phyloP scores from a whole-genome alignment of 169 alveolate species.

The Plasmodium blacklocki region DNA sequence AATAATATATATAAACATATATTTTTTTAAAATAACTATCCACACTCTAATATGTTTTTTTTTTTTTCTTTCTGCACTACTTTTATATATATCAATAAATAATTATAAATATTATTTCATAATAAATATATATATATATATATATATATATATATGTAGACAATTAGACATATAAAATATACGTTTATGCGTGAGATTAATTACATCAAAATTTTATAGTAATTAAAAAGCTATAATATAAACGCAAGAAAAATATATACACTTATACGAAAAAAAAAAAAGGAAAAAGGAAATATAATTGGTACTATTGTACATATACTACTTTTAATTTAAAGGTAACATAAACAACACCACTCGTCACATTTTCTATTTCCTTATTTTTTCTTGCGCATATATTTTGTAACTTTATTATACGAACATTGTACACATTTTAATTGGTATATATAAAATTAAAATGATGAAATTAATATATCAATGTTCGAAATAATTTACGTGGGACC shows the following conservation, averaged over 20 bases:
- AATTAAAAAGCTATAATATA: conserved; percentile 55
- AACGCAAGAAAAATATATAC: conserved; percentile 27
- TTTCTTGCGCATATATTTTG: not conserved
- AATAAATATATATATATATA: too few species aligned
- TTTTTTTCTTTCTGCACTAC: too few species aligned
- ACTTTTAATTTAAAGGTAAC: not conserved
- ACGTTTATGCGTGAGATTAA: conserved; percentile 73
- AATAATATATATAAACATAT: too few species aligned
- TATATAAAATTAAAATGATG: too few species aligned
- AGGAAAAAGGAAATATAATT: not conserved
- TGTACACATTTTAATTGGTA: conserved; percentile 1
- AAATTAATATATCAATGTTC: conserved; percentile 2
- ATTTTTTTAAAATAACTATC: too few species aligned
- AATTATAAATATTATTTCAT: too few species aligned
- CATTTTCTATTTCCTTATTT: not conserved
- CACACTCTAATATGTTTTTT: too few species aligned
- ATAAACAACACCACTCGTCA: too few species aligned
- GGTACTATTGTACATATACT: not conserved
- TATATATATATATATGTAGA: too few species aligned
- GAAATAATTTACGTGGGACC: not conserved
- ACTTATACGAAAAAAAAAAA: not conserved
- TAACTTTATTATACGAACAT: conserved; percentile 43
- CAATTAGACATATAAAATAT: not conserved
- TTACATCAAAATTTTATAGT: conserved; percentile 31
- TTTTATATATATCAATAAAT: too few species aligned